These are phyloP conservation scores for Candida maesae DNA, from an alignment of 805 yeast genomes.

Conservation along the genomic window DNA sequence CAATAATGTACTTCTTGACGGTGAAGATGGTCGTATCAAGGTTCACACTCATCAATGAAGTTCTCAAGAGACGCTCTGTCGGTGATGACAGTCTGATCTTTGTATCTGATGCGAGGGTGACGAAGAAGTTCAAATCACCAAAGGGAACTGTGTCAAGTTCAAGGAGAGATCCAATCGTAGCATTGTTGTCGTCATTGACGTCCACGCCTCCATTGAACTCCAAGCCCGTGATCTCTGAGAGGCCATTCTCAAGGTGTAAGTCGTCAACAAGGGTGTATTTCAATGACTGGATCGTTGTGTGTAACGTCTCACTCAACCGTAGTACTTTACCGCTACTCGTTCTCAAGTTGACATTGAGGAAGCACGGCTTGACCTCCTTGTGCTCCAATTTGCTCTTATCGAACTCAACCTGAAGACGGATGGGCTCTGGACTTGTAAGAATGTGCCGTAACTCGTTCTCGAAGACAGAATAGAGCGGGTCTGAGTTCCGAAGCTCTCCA, in stretches of 20 bases:
- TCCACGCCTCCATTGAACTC: constrained; percentile 20
- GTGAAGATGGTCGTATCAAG: constrained; percentile 20
- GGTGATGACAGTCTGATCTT: constrained; percentile 27
- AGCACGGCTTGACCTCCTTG: constrained; percentile 10
- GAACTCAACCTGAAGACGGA: constrained; percentile 22
- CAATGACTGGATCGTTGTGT: constrained; percentile 14
- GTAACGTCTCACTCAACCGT: constrained; percentile 13
- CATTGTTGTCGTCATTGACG: constrained; percentile 15
- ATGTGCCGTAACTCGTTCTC: constrained; percentile 10
- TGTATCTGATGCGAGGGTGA: constrained; percentile 22
- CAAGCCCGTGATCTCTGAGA: constrained; percentile 14
- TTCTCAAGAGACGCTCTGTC: constrained; percentile 13
- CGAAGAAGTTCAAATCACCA: constrained; percentile 26
- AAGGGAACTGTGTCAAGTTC: constrained; percentile 34
- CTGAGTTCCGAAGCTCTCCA: constrained; percentile 15
- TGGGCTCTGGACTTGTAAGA: constrained; percentile 2
- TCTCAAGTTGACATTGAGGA: constrained; percentile 18
- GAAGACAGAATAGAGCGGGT: constrained; percentile 15
- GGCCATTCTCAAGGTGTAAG: constrained; percentile 11
- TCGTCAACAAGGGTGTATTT: constrained; percentile 18
- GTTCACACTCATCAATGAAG: constrained; percentile 12
- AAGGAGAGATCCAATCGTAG: constrained; percentile 27
- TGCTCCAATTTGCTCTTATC: constrained; percentile 9
- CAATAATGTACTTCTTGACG: constrained; percentile 25
- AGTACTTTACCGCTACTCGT: constrained; percentile 20